Conservation (phyloP, 108 stramenopile species). For the Parmales sp. region DNA sequence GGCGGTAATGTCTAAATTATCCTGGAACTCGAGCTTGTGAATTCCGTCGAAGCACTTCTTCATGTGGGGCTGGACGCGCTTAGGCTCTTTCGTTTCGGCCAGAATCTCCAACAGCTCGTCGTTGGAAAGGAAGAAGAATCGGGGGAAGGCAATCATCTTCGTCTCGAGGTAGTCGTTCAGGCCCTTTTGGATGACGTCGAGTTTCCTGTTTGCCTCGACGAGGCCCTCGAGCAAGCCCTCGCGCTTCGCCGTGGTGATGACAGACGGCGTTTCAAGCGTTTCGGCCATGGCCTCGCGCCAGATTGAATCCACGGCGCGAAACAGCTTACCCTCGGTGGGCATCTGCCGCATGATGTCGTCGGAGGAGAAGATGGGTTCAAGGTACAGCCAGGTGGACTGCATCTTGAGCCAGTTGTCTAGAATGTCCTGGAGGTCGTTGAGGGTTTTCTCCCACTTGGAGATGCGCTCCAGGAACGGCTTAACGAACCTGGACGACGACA, state of each 20-base stretch:
- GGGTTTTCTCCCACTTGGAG: conserved; percentile 42
- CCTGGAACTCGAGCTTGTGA: conserved; percentile 40
- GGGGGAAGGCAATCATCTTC: conserved; percentile 45
- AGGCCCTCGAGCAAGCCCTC: conserved; percentile 34
- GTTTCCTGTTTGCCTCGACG: conserved; percentile 38
- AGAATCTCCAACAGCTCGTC: conserved; percentile 59
- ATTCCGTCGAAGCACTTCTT: conserved; percentile 69
- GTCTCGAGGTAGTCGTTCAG: conserved; percentile 60
- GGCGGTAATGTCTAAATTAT: conserved; percentile 44
- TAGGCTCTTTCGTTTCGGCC: conserved; percentile 58
- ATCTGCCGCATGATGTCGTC: conserved; percentile 65
- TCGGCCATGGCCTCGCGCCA: conserved; percentile 44
- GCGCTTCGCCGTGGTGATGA: conserved; percentile 32
- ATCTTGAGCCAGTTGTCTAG: conserved; percentile 62
- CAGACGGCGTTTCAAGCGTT: conserved; percentile 36
- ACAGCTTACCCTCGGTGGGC: conserved; percentile 43
- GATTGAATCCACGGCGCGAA: conserved; percentile 37
- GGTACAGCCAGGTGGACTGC: conserved; percentile 57
- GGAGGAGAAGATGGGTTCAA: conserved; percentile 56
- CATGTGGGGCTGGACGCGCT: conserved; percentile 53
- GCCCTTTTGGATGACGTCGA: conserved; percentile 45
- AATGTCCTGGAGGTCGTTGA: conserved; percentile 37
- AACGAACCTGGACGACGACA: conserved; percentile 48
- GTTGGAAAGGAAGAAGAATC: conserved; percentile 57
- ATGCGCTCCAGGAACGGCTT: conserved; percentile 46